phyloP scores from a whole-genome alignment of 1,139 yeast species.

The Suhomyces kunorum region DNA sequence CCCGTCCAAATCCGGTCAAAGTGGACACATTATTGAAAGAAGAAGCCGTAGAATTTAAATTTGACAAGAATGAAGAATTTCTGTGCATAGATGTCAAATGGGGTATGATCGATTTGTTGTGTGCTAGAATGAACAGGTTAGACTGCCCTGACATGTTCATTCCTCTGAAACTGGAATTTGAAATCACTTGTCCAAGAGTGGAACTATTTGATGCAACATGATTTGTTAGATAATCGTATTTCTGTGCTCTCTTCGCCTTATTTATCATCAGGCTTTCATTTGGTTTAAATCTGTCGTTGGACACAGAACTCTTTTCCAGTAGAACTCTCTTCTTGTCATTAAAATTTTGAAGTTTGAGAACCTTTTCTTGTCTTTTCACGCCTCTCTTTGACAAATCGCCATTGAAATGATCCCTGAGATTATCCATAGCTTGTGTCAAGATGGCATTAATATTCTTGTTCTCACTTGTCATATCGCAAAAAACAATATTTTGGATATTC shows the following conservation, averaged over 20 bases:
- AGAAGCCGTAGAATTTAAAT: conserved; percentile 22
- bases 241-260: conserved; percentile 34
- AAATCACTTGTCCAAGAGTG: neutral
- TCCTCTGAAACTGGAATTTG: neutral
- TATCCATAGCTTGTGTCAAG: conserved; percentile 28
- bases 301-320: conserved; percentile 7
- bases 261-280: conserved; percentile 30
- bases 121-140: conserved; percentile 6
- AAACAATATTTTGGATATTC: conserved; percentile 24
- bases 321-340: conserved; percentile 5
- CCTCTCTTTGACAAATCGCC: conserved; percentile 40
- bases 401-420: conserved; percentile 26
- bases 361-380: conserved; percentile 19
- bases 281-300: conserved; percentile 20
- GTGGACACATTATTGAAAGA: conserved; percentile 29
- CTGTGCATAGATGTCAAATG: conserved; percentile 16
- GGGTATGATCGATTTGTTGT: conserved; percentile 16
- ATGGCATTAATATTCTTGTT: conserved; percentile 31
- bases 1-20: conserved; percentile 41
- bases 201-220: conserved; percentile 21
- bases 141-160: conserved; percentile 9
- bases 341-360: conserved; percentile 13
- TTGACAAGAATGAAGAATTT: conserved; percentile 20
- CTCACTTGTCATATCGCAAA: conserved; percentile 41
- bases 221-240: conserved; percentile 37